Base-by-base conservation (phyloP, 2,329 filamentous ascomycete species). In the Huntiella abstrusa region DNA sequence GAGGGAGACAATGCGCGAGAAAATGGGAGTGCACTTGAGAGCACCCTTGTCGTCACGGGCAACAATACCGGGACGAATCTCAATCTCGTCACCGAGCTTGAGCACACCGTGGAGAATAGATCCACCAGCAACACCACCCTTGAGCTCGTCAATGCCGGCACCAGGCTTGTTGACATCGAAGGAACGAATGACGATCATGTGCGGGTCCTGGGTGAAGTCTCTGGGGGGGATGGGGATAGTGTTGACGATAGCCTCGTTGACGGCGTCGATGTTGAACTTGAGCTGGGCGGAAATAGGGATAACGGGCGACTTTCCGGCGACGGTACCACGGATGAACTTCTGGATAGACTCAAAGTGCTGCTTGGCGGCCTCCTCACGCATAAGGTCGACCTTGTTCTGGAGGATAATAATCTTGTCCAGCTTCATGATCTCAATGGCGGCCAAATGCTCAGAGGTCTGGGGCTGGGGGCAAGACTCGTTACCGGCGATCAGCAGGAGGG, bases 151-250 rank as follows among this genome's bases (percentile, higher is more conserved):
- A 54, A 98, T 96, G 66, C 95, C 91, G 37, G 91, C 87, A 74
- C 91, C 91, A 37, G 91, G 91, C 75, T 98, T 98, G 77, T 98
- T 98, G 59, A 98, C 92, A 60, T 98, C 91, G 63, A 98, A 98
- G 2, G 88, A 96, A 64, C 91, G 85, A 63, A 98, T 98, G 60
- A 98, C 80, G 58, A 98, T 98, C 85, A 98, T 95, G 67, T 94
- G 87, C 38, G 91, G 91, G 54, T 88, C 83, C 56, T 82, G 76
- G 55, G 77, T 77, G 69, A 98, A 96, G 64, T 96, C 87, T 63
- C 91, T 76, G 51, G 81, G 67, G 12, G 91, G 91, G 7, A 96
- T 80, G 19, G 91, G 91, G 56, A 98, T 95, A 57, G 84, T 92
- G 60, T 84, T 86, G 63, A 95, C 84, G 54, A 98, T 83, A 57